Base-by-base conservation (phyloP, 176 grass and related monocot genomes). In the Lolium perenne region DNA sequence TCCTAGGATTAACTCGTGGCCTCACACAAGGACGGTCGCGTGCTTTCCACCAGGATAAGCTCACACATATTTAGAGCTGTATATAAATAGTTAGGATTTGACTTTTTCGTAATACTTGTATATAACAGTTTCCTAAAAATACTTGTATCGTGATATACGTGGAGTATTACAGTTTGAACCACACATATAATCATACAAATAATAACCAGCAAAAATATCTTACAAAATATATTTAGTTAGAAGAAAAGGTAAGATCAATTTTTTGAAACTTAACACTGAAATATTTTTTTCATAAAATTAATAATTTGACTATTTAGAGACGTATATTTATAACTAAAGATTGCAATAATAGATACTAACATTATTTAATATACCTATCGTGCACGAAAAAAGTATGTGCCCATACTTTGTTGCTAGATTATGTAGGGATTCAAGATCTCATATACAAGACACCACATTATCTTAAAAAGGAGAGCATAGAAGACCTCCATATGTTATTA, bases 341-440 rank as follows among this genome's bases (percentile, higher is more conserved):
- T 22, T 60, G 20, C 20, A 60, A 60, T 22, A 60, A 60, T 22
- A 59, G 2, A 17, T 21, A 60, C 20, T 21, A 60, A 22, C 57
- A 60, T 10, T 60, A 60, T 60, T 60, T 60, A n/a, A 60, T 7
- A 60, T 60, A 18, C 57, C 1, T 58, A 58, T 58, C 18, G 57
- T n/a, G n/a, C 7, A 18, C 1, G n/a, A 21, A 58, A 58, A 16
- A 58, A n/a, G 20, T 60, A 61, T 61, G 58, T 23, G 22, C 12
- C 21, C 10, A 7, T 26, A 64, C 22, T 64, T 14, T 64, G 23
- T 64, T 64, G 11, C 61, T 29, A 26, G 61, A 64, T 64, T 29
- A 64, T 64, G 61, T 62, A 62, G 59, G 59, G 59, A 21, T 25
- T 62, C 23, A 62, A 62, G 59, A 62, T 62, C 22, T 62, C 59